phyloP scores from a whole-genome alignment of 1,284 basidiomycete species.

The Puccinia triticina region DNA sequence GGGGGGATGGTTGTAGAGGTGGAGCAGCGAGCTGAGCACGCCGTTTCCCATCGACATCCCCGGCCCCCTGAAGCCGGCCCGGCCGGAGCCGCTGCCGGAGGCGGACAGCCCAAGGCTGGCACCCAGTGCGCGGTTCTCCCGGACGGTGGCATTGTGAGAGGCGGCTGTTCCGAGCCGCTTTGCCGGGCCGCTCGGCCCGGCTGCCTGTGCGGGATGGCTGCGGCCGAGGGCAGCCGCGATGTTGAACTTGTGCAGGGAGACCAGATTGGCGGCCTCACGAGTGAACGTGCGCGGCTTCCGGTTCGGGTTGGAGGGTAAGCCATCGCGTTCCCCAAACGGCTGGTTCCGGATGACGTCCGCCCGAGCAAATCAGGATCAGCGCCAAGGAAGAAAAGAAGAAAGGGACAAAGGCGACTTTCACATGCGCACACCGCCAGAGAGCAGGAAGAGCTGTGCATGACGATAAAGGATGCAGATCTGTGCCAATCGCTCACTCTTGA shows the following conservation, averaged over 20 bases:
- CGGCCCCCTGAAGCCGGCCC: not conserved
- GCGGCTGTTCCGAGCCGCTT: constrained; percentile 12
- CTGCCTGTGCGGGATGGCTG: not conserved
- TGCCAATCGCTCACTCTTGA: no score
- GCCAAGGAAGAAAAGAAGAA: not conserved
- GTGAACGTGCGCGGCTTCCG: constrained; percentile 47
- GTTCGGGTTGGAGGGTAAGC: constrained; percentile 46
- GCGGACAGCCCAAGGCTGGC: not conserved
- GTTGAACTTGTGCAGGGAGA: constrained; percentile 49
- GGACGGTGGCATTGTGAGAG: constrained; percentile 19
- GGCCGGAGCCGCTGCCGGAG: not conserved
- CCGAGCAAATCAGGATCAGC: not conserved
- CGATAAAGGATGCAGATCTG: no score
- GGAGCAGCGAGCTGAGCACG: constrained; percentile 41
- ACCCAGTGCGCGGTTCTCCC: constrained; percentile 9
- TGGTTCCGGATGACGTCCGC: not conserved
- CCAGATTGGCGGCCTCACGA: constrained; percentile 47
- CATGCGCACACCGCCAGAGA: not conserved
- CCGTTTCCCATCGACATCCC: constrained; percentile 40
- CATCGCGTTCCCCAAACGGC: constrained; percentile 50
- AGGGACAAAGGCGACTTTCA: not conserved
- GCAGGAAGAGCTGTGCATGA: not conserved
- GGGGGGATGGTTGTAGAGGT: constrained; percentile 42
- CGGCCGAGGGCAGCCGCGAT: not conserved
- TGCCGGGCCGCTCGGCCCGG: not conserved